Percentiles rank a stretch among this genome's conserved stretches.
Conservation (phyloP, 2,329 filamentous ascomycete genomes). For the Metarhizium album region DNA sequence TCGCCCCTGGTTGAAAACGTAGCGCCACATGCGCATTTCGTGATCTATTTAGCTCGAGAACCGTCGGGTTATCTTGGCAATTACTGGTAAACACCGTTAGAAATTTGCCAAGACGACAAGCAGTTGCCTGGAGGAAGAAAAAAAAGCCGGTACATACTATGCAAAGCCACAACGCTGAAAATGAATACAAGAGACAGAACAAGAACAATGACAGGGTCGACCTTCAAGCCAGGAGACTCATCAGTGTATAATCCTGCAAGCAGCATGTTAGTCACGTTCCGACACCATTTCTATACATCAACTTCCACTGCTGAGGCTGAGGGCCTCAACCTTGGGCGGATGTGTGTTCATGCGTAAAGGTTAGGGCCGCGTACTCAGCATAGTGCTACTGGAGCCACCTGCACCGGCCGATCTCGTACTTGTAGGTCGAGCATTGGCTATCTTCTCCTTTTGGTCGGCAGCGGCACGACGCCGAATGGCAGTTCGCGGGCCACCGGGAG, state of each 20-base stretch:
- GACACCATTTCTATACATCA: neutral
- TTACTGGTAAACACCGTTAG: slow-evolving; percentile 48
- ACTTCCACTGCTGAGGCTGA: neutral
- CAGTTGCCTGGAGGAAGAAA: neutral
- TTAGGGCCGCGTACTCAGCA: slow-evolving; percentile 70
- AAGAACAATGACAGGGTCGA: slow-evolving; percentile 94
- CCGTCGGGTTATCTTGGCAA: slow-evolving; percentile 87
- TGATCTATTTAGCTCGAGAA: slow-evolving; percentile 51
- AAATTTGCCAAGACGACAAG: neutral
- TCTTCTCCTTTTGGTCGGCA: slow-evolving; percentile 93
- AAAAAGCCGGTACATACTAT: slow-evolving; percentile 29
- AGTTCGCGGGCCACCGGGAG: slow-evolving; percentile 87
- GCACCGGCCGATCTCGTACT: slow-evolving; percentile 90
- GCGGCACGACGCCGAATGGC: slow-evolving; percentile 92
- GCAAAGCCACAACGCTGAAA: slow-evolving; percentile 93
- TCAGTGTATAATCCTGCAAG: slow-evolving; percentile 82
- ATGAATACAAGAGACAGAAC: slow-evolving; percentile 97
- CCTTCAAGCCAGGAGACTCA: slow-evolving; percentile 92
- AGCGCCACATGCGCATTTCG: neutral
- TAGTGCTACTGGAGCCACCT: slow-evolving; percentile 92
- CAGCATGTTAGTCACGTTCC: neutral
- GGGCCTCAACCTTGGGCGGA: neutral
- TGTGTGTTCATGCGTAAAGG: neutral
- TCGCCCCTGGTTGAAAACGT: neutral
- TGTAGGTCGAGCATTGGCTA: slow-evolving; percentile 84